Percentiles rank a stretch among this genome's conserved stretches.
phyloP scores from a whole-genome alignment of 345 rosid genomes.

The Acer saccharum region DNA sequence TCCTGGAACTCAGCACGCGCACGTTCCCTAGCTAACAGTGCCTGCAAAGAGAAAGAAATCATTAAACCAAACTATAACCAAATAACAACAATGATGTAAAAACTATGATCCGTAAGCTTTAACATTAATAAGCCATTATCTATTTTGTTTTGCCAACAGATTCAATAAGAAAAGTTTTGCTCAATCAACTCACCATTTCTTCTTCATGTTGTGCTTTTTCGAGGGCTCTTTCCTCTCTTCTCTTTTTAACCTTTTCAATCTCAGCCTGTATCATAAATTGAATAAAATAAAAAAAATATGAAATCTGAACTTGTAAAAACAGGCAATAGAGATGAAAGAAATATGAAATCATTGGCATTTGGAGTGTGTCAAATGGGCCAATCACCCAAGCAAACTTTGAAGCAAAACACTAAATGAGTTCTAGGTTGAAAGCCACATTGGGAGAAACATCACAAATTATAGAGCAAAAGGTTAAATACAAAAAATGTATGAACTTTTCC shows the following conservation, averaged over 20 bases:
- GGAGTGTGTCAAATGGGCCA: neutral
- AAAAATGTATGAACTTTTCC: neutral
- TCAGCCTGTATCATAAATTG: constrained; percentile 58
- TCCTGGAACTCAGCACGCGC: constrained; percentile 97
- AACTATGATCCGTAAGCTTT: neutral
- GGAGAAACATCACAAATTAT: neutral
- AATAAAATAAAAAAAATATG: neutral
- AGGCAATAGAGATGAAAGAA: neutral
- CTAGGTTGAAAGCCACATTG: neutral
- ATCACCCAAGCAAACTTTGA: neutral
- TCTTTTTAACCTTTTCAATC: constrained; percentile 92
- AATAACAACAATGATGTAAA: neutral
- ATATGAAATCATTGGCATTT: neutral
- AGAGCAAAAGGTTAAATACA: neutral
- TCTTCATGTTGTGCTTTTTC: constrained; percentile 95
- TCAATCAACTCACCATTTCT: constrained; percentile 67
- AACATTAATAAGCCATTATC: constrained; percentile 2
- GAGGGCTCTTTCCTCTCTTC: constrained; percentile 94
- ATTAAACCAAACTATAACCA: constrained; percentile 3
- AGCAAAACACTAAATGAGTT: neutral
- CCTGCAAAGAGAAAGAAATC: constrained; percentile 45
- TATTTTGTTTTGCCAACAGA: neutral
- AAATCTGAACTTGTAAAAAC: neutral
- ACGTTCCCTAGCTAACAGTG: constrained; percentile 90
- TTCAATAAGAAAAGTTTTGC: neutral